Evolutionary conservation across 768 basidiomycete genomes (phyloP), one percentile per base, ranked within the genome.

Genomic region (Boletus vinaceobasis): DNA sequence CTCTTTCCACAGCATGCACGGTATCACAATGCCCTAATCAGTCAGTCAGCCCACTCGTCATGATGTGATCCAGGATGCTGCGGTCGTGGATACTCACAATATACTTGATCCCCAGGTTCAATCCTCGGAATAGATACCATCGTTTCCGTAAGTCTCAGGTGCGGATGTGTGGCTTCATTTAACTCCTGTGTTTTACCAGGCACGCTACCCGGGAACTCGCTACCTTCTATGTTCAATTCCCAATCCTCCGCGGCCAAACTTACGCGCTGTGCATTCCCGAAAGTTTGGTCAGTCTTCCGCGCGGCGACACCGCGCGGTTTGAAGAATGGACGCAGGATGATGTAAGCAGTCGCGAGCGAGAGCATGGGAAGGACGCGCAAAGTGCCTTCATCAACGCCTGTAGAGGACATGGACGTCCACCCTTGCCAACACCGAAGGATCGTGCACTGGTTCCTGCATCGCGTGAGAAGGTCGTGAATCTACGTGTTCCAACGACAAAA

Each of bases 301-400:
- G 21, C 10, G 60, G 50, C 32, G 19, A 61, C 52, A 14, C 33
- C 19, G 7, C 61, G 58, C 5, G 74, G 77, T 47, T 73, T 74
- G 77, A 89, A 88, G 71, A 88, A 85, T 0, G 86, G 86, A 9
- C 87, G 79, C 0, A 88, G 74, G 19, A 87, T 72, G 53, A 80
- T 70, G 57, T 89, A 88, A 0, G 86, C 79, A 0, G 82, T 77
- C 7, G 82, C 70, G 19, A 84, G 74, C 0, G 70, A 69, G 43
- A 87, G 69, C 66, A 79, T 75, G 0, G 85, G 85, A 39, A 83
- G 77, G n/a, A 87, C 79, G 2, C 76, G 74, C 1, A 88, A 74
- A 0, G 86, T 87, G 13, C 87, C 87, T 63, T 87, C 83, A 15
- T 71, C 72, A 0, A 81, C 79, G 0, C 80, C 82, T 5, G 84